Conservation (phyloP, 257 asterid species). For the Plantago elongata region DNA sequence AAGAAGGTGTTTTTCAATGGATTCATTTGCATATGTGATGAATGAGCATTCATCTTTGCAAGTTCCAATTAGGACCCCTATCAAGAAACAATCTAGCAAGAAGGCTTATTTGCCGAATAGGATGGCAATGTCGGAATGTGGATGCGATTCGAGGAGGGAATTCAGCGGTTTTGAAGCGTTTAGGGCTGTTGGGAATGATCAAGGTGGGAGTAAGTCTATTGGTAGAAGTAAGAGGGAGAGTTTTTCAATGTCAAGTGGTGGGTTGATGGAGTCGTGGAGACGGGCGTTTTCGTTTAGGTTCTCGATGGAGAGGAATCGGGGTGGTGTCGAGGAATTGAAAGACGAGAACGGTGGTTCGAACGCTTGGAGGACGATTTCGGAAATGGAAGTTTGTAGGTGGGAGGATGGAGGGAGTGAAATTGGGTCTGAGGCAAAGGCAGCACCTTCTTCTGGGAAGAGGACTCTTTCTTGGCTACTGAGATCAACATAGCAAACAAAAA, state of each 20-base stretch:
- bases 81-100: constrained; percentile 50
- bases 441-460: constrained; percentile 67
- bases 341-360: constrained; percentile 26
- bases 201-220: constrained; percentile 22
- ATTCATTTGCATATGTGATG: constrained; percentile 90
- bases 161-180: constrained; percentile 58
- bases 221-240: constrained; percentile 53
- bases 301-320: constrained; percentile 19
- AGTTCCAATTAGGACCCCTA: constrained; percentile 72
- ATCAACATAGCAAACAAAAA: constrained; percentile 56
- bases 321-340: constrained; percentile 27
- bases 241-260: constrained; percentile 53
- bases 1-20: constrained; percentile 93
- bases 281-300: constrained; percentile 55
- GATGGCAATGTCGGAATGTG: constrained; percentile 78
- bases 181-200: constrained; percentile 15
- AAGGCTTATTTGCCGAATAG: constrained; percentile 47
- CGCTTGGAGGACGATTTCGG: constrained; percentile 46
- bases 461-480: constrained; percentile 85
- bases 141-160: constrained; percentile 65
- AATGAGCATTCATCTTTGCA: constrained; percentile 60
- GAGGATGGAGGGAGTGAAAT: constrained; percentile 44
- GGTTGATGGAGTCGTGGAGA: constrained; percentile 36
- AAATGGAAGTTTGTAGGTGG: constrained; percentile 47
- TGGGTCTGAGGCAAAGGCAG: constrained; percentile 30